Percentiles rank a stretch among this genome's conserved stretches.
Evolutionary conservation across 331 rosid genomes (phyloP).

Genomic region (Dryas integrifolia): DNA sequence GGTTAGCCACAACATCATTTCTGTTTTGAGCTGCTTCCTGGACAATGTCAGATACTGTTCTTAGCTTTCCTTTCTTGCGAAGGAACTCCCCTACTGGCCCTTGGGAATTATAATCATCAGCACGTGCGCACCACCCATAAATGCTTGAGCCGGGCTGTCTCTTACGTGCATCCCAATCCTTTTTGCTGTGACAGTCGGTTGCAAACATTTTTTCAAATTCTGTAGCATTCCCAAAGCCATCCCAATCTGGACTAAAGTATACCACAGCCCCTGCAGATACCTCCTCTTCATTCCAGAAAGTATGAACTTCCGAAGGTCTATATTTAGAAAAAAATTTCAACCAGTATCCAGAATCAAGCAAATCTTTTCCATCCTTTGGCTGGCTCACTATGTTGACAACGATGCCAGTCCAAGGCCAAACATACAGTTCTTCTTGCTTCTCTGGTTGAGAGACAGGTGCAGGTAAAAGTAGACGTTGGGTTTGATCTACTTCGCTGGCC

Average conservation of each 20-base stretch:
- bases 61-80: conserved; percentile 65
- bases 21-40: conserved; percentile 65
- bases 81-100: conserved; percentile 81
- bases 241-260: conserved; percentile 65
- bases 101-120: conserved; percentile 58
- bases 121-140: conserved; percentile 91
- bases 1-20: conserved; percentile 56
- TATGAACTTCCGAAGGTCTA: conserved; percentile 47
- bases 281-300: conserved; percentile 40
- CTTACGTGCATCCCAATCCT: conserved; percentile 51
- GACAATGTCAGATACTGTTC: conserved; percentile 73
- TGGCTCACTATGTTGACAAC: conserved; percentile 49
- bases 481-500: conserved; percentile 49
- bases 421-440: conserved; percentile 53
- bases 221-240: conserved; percentile 68
- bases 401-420: conserved; percentile 96
- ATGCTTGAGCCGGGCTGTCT: conserved; percentile 38
- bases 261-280: conserved; percentile 44
- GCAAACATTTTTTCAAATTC: conserved; percentile 71
- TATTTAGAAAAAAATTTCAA: conserved; percentile 49
- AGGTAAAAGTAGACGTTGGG: conserved; percentile 35
- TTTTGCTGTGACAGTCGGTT: conserved; percentile 44
- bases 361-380: conserved; percentile 29
- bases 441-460: conserved; percentile 34
- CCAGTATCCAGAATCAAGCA: conserved; percentile 54